Conservation (phyloP, 2,329 filamentous ascomycete species). For the Fusarium brachygibbosum region DNA sequence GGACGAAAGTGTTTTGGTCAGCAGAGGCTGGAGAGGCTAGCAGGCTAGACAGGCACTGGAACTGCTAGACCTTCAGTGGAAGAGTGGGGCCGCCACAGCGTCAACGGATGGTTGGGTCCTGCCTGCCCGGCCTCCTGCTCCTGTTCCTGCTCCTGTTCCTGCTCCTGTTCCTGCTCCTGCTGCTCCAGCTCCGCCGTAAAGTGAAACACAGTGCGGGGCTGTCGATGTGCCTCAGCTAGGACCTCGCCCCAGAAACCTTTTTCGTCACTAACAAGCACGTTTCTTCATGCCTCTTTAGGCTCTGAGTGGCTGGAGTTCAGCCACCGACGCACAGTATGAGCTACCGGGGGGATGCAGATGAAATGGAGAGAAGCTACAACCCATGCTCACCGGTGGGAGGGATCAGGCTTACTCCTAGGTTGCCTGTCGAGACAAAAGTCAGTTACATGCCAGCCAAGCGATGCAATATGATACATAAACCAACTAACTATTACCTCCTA, state of each 20-base stretch:
- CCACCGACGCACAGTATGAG: slow-evolving; percentile 39
- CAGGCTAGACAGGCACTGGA: neutral
- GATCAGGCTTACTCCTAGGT: slow-evolving; percentile 9
- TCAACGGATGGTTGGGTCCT: slow-evolving; percentile 26
- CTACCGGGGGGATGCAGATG: neutral
- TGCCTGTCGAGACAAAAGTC: slow-evolving; percentile 18
- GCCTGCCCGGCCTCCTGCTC: neutral
- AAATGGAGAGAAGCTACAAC: slow-evolving; percentile 1
- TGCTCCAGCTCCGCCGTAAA: slow-evolving; percentile 15
- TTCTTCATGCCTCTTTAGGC: slow-evolving; percentile 19
- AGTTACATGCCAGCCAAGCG: slow-evolving; percentile 13
- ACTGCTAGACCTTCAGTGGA: slow-evolving; percentile 11
- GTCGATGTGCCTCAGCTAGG: slow-evolving; percentile 2
- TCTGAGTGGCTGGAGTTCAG: slow-evolving; percentile 22
- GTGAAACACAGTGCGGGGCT: slow-evolving; percentile 44
- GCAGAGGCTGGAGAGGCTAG: slow-evolving; percentile 7
- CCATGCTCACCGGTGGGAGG: slow-evolving; percentile 26
- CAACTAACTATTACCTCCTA: slow-evolving; percentile 10
- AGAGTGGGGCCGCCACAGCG: slow-evolving; percentile 21
- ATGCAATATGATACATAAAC: slow-evolving; percentile 10
- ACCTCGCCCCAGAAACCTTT: slow-evolving; percentile 26
- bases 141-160: neutral
- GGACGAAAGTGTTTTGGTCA: slow-evolving; percentile 37
- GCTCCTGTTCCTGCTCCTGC: neutral
- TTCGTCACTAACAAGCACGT: slow-evolving; percentile 29